Base-by-base conservation (phyloP, 768 basidiomycete genomes). In the Lactarius sanguifluus region DNA sequence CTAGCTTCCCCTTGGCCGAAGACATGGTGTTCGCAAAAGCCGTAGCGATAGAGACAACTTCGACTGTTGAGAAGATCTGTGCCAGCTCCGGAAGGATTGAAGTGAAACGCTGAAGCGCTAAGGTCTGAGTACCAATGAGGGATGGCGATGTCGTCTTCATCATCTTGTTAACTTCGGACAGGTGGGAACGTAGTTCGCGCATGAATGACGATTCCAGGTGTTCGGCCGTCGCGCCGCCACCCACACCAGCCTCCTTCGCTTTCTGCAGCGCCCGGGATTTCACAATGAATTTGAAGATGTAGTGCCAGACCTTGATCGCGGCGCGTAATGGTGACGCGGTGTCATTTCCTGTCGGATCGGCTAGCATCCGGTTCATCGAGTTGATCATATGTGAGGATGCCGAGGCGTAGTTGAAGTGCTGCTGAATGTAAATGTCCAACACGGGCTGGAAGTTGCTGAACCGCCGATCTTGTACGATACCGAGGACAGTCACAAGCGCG, bases 391-490 rank as follows among this genome's bases (percentile, higher is more conserved):
- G 91, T 25, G 90, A 89, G 4, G 91, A 87, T 0, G 93, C 94
- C 12, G 87, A 77, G 5, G 91, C 85, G 72, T 86, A 92, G 68
- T 79, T 86, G 79, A 96, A 98, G 72, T 98, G 94, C 62, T 87
- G 80, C 72, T 92, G 89, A 72, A 98, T 94, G 75, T 98, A 98
- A 28, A 94, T 87, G 72, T 97, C 94, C 66, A 98, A 80, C 5
- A 96, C 94, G 2, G 93, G 89, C 71, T 92, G 89, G 81, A 98
- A 98, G 76, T 96, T 94, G 76, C 88, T 91, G 82, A 98, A 98
- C 32, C 96, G 86, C 36, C 96, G 85, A 76, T 98, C 96, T 72
- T 94, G 91, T 15, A 95, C 88, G 67, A 98, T 95, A 5, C 92
- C 90, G 13, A 98, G 88, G 15, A 98, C 90, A 5, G 88, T 92